Evolutionary conservation across 805 yeast genomes (phyloP).

Genomic region (Priceomyces medius): DNA sequence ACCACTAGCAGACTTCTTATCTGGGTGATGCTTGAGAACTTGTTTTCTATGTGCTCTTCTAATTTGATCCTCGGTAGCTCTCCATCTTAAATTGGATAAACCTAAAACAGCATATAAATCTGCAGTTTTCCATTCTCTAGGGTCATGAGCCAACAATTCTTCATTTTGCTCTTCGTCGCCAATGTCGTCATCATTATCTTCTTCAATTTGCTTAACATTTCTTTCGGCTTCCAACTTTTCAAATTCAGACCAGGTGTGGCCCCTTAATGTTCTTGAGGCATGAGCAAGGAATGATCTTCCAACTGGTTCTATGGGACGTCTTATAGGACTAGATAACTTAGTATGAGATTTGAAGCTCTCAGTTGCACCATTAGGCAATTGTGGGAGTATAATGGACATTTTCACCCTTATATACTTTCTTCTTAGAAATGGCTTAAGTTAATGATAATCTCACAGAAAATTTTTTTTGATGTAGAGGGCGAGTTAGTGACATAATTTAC

Average conservation of each 20-base stretch:
- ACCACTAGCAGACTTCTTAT: conserved; percentile 91
- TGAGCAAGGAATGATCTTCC: conserved; percentile 95
- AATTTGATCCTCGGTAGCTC: conserved; percentile 88
- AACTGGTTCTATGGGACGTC: conserved; percentile 92
- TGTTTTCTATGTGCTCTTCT: conserved; percentile 96
- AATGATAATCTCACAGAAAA: conserved; percentile 11
- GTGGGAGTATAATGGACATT: conserved; percentile 50
- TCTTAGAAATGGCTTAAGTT: not conserved
- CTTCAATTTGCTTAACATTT: conserved; percentile 72
- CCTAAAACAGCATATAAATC: conserved; percentile 97
- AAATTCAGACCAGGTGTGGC: conserved; percentile 98
- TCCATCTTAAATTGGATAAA: conserved; percentile 83
- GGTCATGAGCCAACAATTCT: conserved; percentile 81
- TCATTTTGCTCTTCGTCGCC: conserved; percentile 72
- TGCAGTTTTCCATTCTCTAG: conserved; percentile 97
- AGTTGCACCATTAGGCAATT: conserved; percentile 43
- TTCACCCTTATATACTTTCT: conserved; percentile 1
- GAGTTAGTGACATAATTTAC: conserved; percentile 8
- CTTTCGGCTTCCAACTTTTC: conserved; percentile 91
- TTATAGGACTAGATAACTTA: conserved; percentile 57
- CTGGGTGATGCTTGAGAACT: conserved; percentile 97
- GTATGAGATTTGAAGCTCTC: conserved; percentile 52
- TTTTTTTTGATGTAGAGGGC: conserved; percentile 11
- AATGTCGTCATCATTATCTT: conserved; percentile 58
- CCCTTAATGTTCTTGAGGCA: conserved; percentile 91